phyloP scores from a whole-genome alignment of 306 rosid genomes.

The Pyrus betulifolia region DNA sequence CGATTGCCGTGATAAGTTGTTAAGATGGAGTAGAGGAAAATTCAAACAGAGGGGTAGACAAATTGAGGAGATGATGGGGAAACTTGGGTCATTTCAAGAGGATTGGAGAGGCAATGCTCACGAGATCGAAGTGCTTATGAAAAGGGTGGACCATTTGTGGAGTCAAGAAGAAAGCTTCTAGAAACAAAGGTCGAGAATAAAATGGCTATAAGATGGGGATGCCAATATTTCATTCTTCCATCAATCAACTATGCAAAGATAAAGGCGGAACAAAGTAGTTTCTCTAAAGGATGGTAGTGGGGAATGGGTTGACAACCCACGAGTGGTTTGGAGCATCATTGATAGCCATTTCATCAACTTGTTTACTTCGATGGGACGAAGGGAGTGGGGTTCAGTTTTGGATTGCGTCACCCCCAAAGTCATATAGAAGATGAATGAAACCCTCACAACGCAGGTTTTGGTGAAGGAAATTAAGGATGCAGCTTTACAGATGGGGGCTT shows the following conservation, averaged over 20 bases:
- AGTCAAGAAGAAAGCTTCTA: background rate
- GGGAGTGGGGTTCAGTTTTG: background rate
- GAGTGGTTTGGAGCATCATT: accelerated
- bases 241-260: background rate
- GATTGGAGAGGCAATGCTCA: no score
- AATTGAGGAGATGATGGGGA: no score
- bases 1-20: accelerated
- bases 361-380: background rate
- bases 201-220: background rate
- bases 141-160: no score
- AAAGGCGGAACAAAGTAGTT: background rate
- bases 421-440: background rate
- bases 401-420: background rate
- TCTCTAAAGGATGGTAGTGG: accelerated
- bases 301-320: background rate
- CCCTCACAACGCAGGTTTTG: accelerated
- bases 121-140: no score
- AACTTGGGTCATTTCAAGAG: no score
- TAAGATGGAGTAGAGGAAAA: no score
- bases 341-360: background rate
- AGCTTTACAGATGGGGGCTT: accelerated
- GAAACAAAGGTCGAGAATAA: background rate
- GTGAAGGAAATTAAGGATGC: background rate
- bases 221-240: background rate
- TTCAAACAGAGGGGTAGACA: no score